Base-by-base conservation (phyloP, 2,329 filamentous ascomycete genomes). In the Didymella keratinophila region DNA sequence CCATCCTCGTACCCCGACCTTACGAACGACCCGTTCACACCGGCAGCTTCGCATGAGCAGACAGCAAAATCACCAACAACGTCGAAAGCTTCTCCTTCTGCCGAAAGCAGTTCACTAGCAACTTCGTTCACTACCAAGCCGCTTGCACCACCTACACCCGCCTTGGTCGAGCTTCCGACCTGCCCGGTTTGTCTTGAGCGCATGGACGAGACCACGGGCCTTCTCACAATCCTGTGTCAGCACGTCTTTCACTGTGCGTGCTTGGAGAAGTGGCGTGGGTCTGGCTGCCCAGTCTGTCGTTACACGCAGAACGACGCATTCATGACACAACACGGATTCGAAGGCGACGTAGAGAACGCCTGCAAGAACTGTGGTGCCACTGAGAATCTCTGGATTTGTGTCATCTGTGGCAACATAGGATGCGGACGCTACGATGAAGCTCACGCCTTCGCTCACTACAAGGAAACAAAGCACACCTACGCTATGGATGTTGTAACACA, bases 201-300 rank as follows among this genome's bases (percentile, higher is more conserved):
- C 46, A 99, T 99, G 95, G 95, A 99, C 71, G 94, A 98, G 75
- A 97, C 93, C 0, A 96, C 93, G 0, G 95, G 95, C 0, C 82
- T 99, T 2, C 86, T 99, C 73, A 99, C 95, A 0, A 98, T 98
- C 39, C 89, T 96, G 28, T 99, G 95, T 74, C 94, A 98, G 71
- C 95, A 99, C 71, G 92, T 98, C 50, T 99, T 99, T 73, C 95
- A 99, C 76, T 98, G 95, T 73, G 93, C 89, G 1, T 99, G 95
- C 77, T 83, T 99, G 0, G 91, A 97, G 71, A 98, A 95, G 73
- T 99, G 95, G 95, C 92, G 91, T 72, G 93, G 94, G 4, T 90
- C 89, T 25, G 94, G 94, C 4, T 99, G 95, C 72, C 95, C 95
- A 0, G 93, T 99, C 7, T 99, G 95, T 71, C 87, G 95, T 32